Evolutionary conservation across 1,284 basidiomycete species (phyloP).

Genomic region (Caloboletus inedulis): DNA sequence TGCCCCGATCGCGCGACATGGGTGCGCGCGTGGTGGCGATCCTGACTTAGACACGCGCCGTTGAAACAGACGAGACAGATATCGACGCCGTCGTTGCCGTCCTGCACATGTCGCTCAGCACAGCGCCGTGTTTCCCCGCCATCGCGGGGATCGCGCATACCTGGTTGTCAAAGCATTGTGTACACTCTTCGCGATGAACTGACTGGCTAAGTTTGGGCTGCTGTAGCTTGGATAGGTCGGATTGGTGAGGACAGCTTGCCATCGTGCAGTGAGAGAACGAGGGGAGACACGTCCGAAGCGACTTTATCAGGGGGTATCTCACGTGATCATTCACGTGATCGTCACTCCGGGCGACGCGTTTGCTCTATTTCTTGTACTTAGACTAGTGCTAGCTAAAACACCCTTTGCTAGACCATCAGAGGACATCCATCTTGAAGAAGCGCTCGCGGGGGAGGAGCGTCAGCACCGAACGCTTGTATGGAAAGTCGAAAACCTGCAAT

Average conservation of each 20-base stretch:
- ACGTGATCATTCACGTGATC: background rate
- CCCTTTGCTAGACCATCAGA: background rate
- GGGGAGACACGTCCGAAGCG: background rate
- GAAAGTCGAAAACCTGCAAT: slow-evolving; percentile 33
- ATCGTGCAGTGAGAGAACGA: slow-evolving; percentile 9
- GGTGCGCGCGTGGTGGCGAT: slow-evolving; percentile 66
- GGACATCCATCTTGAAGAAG: slow-evolving; percentile 32
- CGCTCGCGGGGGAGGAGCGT: slow-evolving; percentile 28
- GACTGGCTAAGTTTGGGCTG: slow-evolving; percentile 46
- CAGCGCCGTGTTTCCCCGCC: background rate
- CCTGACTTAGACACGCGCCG: slow-evolving; percentile 71
- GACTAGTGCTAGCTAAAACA: background rate
- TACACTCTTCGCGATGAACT: slow-evolving; percentile 88
- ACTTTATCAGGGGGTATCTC: background rate
- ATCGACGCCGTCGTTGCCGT: slow-evolving; percentile 74
- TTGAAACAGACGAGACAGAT: slow-evolving; percentile 95
- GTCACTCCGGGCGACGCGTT: background rate
- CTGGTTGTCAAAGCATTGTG: slow-evolving; percentile 95
- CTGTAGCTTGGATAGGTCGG: slow-evolving; percentile 23
- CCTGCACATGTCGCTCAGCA: slow-evolving; percentile 42
- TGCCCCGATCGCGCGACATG: slow-evolving; percentile 77
- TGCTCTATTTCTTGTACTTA: background rate
- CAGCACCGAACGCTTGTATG: slow-evolving; percentile 35
- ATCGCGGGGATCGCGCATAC: slow-evolving; percentile 40
- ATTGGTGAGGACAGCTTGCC: slow-evolving; percentile 26